Conservation (phyloP, 140 eudicot species). For the Ambrosia hybrid region DNA sequence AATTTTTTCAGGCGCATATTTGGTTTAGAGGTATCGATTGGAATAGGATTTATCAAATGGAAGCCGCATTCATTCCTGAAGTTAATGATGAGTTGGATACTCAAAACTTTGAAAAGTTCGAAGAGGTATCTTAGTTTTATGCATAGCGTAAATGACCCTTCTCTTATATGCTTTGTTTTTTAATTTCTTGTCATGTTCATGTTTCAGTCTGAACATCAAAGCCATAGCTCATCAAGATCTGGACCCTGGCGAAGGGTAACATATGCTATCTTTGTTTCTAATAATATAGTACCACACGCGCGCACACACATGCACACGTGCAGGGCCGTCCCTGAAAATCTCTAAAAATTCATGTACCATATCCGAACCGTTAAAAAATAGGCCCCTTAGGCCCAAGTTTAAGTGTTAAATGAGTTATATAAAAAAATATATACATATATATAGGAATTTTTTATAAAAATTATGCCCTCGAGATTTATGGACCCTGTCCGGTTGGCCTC, state of each 20-base stretch:
- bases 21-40: constrained; percentile 92
- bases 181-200: constrained; percentile 5
- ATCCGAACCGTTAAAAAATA: no score
- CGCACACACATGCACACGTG: neutral
- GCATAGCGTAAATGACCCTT: neutral
- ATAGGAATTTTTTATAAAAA: no score
- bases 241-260: constrained; percentile 99
- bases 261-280: neutral
- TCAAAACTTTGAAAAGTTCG: constrained; percentile 96
- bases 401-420: no score
- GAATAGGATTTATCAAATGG: constrained; percentile 85
- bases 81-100: constrained; percentile 98
- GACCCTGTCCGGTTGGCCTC: no score
- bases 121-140: constrained; percentile 50
- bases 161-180: constrained; percentile 11
- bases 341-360: no score
- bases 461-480: no score
- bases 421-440: no score
- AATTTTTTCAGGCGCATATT: constrained; percentile 65
- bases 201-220: constrained; percentile 69
- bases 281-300: neutral
- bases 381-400: no score
- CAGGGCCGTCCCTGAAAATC: no score
- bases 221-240: constrained; percentile 57
- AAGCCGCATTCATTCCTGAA: constrained; percentile 97